Conservation (phyloP, 192 early-diverging fungal species). For the Backusella australiensis region DNA sequence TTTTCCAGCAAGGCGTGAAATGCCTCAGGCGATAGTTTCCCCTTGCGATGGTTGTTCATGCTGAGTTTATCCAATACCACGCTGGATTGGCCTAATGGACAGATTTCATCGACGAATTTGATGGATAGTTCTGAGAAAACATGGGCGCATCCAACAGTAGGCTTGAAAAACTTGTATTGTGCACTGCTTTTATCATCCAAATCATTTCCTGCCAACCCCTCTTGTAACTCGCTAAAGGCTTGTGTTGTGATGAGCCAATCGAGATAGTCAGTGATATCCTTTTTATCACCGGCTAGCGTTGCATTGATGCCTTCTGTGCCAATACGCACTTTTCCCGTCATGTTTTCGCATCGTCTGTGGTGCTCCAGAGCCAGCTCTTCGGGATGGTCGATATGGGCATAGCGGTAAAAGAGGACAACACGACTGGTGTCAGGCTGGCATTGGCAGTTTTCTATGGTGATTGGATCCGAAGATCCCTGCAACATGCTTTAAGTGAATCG, state of each 20-base stretch:
- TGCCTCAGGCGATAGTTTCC: slow-evolving; percentile 45
- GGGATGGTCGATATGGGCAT: slow-evolving; percentile 35
- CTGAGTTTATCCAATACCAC: slow-evolving; percentile 26
- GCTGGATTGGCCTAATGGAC: slow-evolving; percentile 51
- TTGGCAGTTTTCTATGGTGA: slow-evolving; percentile 32
- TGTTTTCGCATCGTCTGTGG: slow-evolving; percentile 26
- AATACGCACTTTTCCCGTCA: slow-evolving; percentile 53
- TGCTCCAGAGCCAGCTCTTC: slow-evolving; percentile 37
- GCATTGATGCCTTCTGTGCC: slow-evolving; percentile 65
- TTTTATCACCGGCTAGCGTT: slow-evolving; percentile 53
- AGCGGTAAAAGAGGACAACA: slow-evolving; percentile 55
- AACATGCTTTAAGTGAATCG: not conserved
- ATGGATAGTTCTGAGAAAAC: slow-evolving; percentile 58
- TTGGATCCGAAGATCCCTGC: slow-evolving; percentile 42
- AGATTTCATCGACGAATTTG: slow-evolving; percentile 63
- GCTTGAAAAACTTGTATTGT: slow-evolving; percentile 58
- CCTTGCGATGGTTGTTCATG: slow-evolving; percentile 28
- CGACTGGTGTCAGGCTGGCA: slow-evolving; percentile 34
- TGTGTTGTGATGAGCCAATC: slow-evolving; percentile 31
- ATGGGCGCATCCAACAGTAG: slow-evolving; percentile 59
- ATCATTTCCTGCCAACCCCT: not conserved
- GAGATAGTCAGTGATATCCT: slow-evolving; percentile 44
- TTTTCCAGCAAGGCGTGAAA: slow-evolving; percentile 50
- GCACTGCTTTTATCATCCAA: not conserved
- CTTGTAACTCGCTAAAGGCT: slow-evolving; percentile 8